Evolutionary conservation across 2,329 filamentous ascomycete species (phyloP).

Genomic region (Aureobasidium sp.): DNA sequence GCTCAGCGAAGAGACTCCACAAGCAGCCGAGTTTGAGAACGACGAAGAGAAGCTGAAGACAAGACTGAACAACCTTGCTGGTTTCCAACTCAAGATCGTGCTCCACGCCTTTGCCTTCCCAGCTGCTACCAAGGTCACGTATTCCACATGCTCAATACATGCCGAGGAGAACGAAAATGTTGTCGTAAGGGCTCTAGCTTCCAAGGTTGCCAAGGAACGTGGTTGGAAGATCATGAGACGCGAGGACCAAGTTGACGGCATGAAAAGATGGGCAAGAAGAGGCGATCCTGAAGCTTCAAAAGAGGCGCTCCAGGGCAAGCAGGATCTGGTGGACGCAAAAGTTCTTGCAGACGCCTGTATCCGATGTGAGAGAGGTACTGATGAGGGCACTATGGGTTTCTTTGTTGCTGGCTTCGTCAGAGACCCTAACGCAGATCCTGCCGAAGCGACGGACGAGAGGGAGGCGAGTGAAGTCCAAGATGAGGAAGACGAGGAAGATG

Average conservation of each 20-base stretch:
- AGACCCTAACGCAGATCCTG: slow-evolving; percentile 30
- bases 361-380: slow-evolving; percentile 27
- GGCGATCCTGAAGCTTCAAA: slow-evolving; percentile 27
- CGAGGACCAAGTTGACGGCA: slow-evolving; percentile 65
- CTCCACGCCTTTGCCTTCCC: slow-evolving; percentile 81
- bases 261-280: slow-evolving; percentile 68
- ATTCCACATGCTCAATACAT: slow-evolving; percentile 90
- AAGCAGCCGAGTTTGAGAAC: slow-evolving; percentile 26
- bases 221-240: slow-evolving; percentile 75
- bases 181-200: slow-evolving; percentile 63
- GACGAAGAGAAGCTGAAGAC: slow-evolving; percentile 51
- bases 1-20: slow-evolving; percentile 27
- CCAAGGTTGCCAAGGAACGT: slow-evolving; percentile 54
- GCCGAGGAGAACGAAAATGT: slow-evolving; percentile 84
- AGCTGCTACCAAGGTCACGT: slow-evolving; percentile 67
- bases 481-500: slow-evolving; percentile 22
- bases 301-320: slow-evolving; percentile 25
- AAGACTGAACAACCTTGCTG: slow-evolving; percentile 65
- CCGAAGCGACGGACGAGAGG: neutral
- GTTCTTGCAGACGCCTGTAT: slow-evolving; percentile 20
- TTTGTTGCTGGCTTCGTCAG: slow-evolving; percentile 85
- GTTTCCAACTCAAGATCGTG: slow-evolving; percentile 75
- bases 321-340: slow-evolving; percentile 27
- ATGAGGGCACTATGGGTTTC: slow-evolving; percentile 74
- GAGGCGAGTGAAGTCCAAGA: neutral